A percentile compares a stretch with the other conserved stretches of the same genome.
Conservation (phyloP, 2,329 filamentous ascomycete genomes). For the Fusarium sp. region DNA sequence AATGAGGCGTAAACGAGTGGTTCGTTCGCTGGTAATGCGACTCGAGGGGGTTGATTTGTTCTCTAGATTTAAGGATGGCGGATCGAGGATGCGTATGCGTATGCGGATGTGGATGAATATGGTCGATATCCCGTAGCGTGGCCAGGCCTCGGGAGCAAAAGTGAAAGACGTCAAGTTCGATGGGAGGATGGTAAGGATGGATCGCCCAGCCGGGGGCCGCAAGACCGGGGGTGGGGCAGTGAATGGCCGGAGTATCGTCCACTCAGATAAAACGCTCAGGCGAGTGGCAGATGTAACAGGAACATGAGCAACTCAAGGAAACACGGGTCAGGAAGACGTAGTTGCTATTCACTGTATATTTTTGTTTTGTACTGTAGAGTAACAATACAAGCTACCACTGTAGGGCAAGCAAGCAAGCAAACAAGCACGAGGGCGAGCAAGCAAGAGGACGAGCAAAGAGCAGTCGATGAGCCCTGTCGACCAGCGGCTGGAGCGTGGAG, state of each 20-base stretch:
- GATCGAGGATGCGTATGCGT: slow-evolving; percentile 37
- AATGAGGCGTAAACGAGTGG: slow-evolving; percentile 30
- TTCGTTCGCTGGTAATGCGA: slow-evolving; percentile 36
- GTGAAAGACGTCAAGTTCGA: slow-evolving; percentile 50
- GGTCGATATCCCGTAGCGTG: slow-evolving; percentile 35
- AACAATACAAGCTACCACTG: not conserved
- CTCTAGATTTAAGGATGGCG: slow-evolving; percentile 20
- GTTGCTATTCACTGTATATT: slow-evolving; percentile 1
- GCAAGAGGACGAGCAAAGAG: slow-evolving; percentile 13
- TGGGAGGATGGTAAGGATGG: slow-evolving; percentile 42
- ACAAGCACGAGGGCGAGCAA: slow-evolving; percentile 1
- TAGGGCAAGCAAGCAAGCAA: slow-evolving; percentile 2
- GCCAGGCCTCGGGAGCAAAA: slow-evolving; percentile 45
- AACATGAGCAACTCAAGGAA: slow-evolving; percentile 19
- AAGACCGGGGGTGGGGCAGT: slow-evolving; percentile 48
- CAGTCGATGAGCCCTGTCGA: slow-evolving; percentile 29
- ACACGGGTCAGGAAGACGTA: slow-evolving; percentile 2
- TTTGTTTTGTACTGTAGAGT: not conserved
- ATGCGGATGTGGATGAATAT: slow-evolving; percentile 38
- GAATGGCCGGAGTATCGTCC: slow-evolving; percentile 39
- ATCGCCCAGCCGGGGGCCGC: slow-evolving; percentile 45
- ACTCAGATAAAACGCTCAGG: slow-evolving; percentile 46
- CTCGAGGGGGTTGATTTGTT: slow-evolving; percentile 15
- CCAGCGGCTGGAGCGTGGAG: slow-evolving; percentile 43
- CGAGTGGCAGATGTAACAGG: slow-evolving; percentile 38